Conservation (phyloP, 2,329 filamentous ascomycete genomes). For the Diaporthe nobilis region DNA sequence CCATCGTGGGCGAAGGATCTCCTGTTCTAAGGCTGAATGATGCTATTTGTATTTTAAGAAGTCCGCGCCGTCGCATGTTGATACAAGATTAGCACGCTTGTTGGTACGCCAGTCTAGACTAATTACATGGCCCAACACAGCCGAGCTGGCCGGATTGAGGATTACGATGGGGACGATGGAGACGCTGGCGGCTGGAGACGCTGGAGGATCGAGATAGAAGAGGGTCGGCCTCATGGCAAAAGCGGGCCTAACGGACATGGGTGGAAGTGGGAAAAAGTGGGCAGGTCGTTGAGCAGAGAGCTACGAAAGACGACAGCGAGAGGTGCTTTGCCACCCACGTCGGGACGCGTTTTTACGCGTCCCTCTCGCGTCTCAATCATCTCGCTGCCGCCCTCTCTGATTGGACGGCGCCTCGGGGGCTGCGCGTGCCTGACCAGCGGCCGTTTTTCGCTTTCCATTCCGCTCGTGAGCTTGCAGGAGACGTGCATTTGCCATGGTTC, state of each 20-base stretch:
- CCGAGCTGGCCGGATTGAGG: conserved; percentile 7
- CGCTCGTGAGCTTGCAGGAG: not conserved
- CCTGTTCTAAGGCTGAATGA: not conserved
- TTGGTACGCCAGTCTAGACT: conserved; percentile 17
- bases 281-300: not conserved
- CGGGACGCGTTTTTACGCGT: conserved; percentile 21
- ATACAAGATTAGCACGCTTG: conserved; percentile 17
- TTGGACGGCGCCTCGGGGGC: not conserved
- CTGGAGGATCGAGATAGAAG: conserved; percentile 27
- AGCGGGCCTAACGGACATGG: not conserved
- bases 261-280: not conserved
- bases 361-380: conserved; percentile 10
- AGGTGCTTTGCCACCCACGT: conserved; percentile 1
- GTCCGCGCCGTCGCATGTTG: conserved; percentile 12
- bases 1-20: conserved; percentile 11
- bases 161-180: conserved; percentile 1
- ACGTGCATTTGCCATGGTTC: conserved; percentile 5
- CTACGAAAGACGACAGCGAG: not conserved
- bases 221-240: conserved; percentile 27
- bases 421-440: conserved; percentile 12
- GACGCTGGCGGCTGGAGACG: not conserved
- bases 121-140: not conserved
- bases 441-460: conserved; percentile 7
- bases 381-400: not conserved
- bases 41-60: conserved; percentile 15